Conservation (phyloP, 2,329 filamentous ascomycete genomes). For the Aspergillus sclerotialis region DNA sequence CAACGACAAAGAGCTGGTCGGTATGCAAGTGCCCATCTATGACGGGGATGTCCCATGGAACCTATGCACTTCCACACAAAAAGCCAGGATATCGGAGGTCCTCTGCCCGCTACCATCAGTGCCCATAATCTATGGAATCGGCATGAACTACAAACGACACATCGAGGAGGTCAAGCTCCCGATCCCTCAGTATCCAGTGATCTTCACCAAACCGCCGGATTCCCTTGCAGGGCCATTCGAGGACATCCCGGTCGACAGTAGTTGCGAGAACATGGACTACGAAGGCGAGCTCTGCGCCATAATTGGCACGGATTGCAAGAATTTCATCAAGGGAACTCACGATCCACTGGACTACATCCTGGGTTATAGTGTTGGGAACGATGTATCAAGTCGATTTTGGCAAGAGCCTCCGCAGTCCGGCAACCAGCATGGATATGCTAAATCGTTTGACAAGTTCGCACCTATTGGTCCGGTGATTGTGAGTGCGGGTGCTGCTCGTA, state of each 20-base stretch:
- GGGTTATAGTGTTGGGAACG: slow-evolving; percentile 13
- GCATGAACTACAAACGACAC: no score
- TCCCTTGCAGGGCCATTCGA: slow-evolving; percentile 1
- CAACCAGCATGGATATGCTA: slow-evolving; percentile 33
- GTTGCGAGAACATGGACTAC: slow-evolving; percentile 6
- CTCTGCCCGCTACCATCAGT: no score
- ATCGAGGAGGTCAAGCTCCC: no score
- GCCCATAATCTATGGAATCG: no score
- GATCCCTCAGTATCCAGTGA: slow-evolving; percentile 3
- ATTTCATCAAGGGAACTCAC: slow-evolving; percentile 4
- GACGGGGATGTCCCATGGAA: no score
- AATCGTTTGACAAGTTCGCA: slow-evolving; percentile 40
- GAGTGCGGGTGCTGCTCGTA: no score
- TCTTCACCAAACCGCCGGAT: slow-evolving; percentile 6
- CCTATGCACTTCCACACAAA: no score
- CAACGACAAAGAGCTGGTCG: no score
- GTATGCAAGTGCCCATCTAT: no score
- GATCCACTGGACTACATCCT: slow-evolving; percentile 6
- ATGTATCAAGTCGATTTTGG: slow-evolving; percentile 22
- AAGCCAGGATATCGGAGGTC: no score
- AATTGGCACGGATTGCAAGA: slow-evolving; percentile 4
- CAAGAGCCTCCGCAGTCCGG: slow-evolving; percentile 16
- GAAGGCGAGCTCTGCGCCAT: slow-evolving; percentile 4
- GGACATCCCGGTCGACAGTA: slow-evolving; percentile 3
- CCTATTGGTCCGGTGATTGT: slow-evolving; percentile 39